Base-by-base conservation (phyloP, 148 eudicot genomes). In the Persicaria maculosa region DNA sequence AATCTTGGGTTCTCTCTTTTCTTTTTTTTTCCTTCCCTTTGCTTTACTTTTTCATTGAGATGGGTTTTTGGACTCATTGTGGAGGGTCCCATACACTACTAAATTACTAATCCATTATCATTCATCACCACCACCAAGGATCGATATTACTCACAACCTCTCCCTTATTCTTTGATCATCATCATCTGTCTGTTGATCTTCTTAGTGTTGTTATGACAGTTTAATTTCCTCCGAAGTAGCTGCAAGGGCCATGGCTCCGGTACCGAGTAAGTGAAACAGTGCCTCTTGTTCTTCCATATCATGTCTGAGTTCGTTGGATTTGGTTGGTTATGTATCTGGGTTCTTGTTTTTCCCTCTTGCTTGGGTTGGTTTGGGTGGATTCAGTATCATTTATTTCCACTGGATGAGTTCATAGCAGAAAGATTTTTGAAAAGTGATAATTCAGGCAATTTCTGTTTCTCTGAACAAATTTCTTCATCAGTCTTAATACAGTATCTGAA, bases 191-290 rank as follows among this genome's bases (percentile, higher is more conserved):
- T 40, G 43, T 15, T 65, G 46, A 45, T 65, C 70, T 65, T 65
- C 46, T 65, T 65, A 14, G 47, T 65, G 47, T 65, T 65, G 15
- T 5, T 14, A 36, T 40, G 70, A 12, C n/a, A 36, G 70, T 36
- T 62, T 40, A 36, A 46, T 36, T 62, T 40, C 47, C 46, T 40
- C 19, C 46, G 12, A 15, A 65, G 14, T 65, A 65, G 70, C 15
- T 65, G 70, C 70, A 65, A 65, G 70, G 17, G 19, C 47, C 70
- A 65, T 65, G 47, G 70, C 70, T 40, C n/a, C 47, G 5, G 7
- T 65, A 14, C 70, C 70, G 31, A 65, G 70, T 65, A 65, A 65
- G 70, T 65, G 19, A 65, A 65, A 65, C 47, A 40, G 17, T 65
- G 31, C 10, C 70, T 25, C 31, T 8, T 58, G 4, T 20, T 31